A percentile compares a stretch with the other conserved stretches of the same genome.
These are phyloP conservation scores for Sporobolomyces phaffii DNA, from an alignment of 768 basidiomycete species.

Conservation along the genomic window DNA sequence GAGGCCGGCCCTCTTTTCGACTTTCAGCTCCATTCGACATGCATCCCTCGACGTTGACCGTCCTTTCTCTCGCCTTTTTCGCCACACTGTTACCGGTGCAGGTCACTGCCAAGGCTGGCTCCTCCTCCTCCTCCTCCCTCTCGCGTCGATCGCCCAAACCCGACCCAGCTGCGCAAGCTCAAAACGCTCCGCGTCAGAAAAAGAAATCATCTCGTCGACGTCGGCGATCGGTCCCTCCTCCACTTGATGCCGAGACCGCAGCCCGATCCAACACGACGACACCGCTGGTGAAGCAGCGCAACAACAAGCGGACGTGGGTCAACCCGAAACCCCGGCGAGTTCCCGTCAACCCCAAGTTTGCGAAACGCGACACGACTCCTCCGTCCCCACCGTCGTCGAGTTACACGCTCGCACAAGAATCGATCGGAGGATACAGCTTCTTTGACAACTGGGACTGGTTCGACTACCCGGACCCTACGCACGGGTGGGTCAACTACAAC, in stretches of 20 bases:
- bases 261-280: background rate
- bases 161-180: background rate
- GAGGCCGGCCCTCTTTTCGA: slow-evolving; percentile 20
- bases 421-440: slow-evolving; percentile 2
- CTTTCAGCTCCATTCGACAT: slow-evolving; percentile 6
- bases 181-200: background rate
- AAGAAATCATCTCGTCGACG: background rate
- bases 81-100: background rate
- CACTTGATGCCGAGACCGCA: too few species aligned
- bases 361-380: background rate
- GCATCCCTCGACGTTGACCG: slow-evolving; percentile 13
- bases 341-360: slow-evolving; percentile 8
- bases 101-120: background rate
- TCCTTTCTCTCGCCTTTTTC: slow-evolving; percentile 14
- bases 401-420: slow-evolving; percentile 5
- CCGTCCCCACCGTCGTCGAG: background rate
- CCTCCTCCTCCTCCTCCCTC: background rate
- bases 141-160: background rate
- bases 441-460: slow-evolving; percentile 67
- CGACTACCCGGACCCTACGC: slow-evolving; percentile 60
- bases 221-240: background rate
- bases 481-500: slow-evolving; percentile 63
- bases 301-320: background rate
- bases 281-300: background rate
- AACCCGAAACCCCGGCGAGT: slow-evolving; percentile 13